phyloP scores from a whole-genome alignment of 139 green algal species.

The Chlorella sp. region DNA sequence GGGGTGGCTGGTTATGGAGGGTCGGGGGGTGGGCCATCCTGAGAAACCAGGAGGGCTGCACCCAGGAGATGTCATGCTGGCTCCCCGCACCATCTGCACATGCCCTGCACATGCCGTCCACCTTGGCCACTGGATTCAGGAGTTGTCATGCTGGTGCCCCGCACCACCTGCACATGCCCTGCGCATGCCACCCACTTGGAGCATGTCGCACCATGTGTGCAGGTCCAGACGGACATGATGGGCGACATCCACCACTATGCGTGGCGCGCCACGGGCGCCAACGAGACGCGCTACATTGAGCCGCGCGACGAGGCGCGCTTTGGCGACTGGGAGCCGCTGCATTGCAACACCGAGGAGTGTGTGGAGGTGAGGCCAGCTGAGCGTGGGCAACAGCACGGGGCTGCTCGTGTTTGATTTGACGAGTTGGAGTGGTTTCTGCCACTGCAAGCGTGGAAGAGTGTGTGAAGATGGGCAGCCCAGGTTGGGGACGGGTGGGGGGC shows the following conservation, averaged over 20 bases:
- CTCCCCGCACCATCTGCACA: too few relatives aligned
- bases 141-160: too few relatives aligned
- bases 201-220: too few relatives aligned
- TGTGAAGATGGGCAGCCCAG: too few relatives aligned
- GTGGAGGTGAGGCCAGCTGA: constrained; percentile 57
- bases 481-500: too few relatives aligned
- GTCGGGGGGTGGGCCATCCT: too few relatives aligned
- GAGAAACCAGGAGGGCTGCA: too few relatives aligned
- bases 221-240: constrained; percentile 77
- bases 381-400: background rate
- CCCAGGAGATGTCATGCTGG: too few relatives aligned
- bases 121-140: too few relatives aligned
- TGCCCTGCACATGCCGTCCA: too few relatives aligned
- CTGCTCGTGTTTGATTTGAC: background rate
- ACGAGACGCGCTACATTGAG: constrained; percentile 82
- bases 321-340: constrained; percentile 67
- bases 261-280: constrained; percentile 70
- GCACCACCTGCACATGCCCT: background rate
- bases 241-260: constrained; percentile 91
- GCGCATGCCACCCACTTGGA: background rate
- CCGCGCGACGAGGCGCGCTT: constrained; percentile 58
- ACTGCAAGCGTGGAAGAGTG: too few relatives aligned
- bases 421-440: too few relatives aligned
- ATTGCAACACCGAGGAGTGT: constrained; percentile 83
- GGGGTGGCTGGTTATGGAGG: background rate